Evolutionary conservation across 2,329 filamentous ascomycete genomes (phyloP).

Genomic region (Bisporella sp.): DNA sequence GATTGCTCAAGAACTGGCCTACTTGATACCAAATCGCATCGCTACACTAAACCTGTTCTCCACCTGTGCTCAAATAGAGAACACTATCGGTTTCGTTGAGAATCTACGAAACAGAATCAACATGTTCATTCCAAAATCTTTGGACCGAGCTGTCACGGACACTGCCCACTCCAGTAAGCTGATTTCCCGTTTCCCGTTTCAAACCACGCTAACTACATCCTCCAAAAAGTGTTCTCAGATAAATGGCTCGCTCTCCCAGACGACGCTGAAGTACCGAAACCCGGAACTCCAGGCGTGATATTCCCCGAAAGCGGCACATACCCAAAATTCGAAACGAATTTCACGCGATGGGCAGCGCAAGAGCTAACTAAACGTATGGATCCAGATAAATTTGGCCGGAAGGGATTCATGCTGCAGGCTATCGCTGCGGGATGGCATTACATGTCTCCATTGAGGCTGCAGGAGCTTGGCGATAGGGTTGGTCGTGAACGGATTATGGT

Average conservation of each 20-base stretch:
- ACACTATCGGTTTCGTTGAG: slow-evolving; percentile 54
- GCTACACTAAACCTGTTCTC: slow-evolving; percentile 51
- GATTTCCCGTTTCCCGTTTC: slow-evolving; percentile 2
- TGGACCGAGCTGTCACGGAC: slow-evolving; percentile 59
- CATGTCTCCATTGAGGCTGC: slow-evolving; percentile 63
- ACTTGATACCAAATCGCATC: slow-evolving; percentile 44
- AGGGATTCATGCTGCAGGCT: slow-evolving; percentile 70
- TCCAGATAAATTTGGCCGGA: slow-evolving; percentile 50
- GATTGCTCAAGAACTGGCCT: slow-evolving; percentile 78
- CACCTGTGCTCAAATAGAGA: slow-evolving; percentile 54
- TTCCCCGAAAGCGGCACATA: slow-evolving; percentile 33
- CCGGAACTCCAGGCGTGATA: background rate
- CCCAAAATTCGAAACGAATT: slow-evolving; percentile 63
- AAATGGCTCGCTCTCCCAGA: background rate
- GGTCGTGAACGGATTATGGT: slow-evolving; percentile 70
- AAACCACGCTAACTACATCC: slow-evolving; percentile 33
- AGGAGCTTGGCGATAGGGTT: slow-evolving; percentile 57
- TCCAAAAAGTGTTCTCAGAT: slow-evolving; percentile 19
- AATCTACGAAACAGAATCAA: slow-evolving; percentile 52
- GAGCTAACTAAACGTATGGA: slow-evolving; percentile 67
- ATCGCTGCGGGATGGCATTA: slow-evolving; percentile 74
- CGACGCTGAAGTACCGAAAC: background rate
- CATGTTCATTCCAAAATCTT: slow-evolving; percentile 61
- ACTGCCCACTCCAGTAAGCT: slow-evolving; percentile 40
- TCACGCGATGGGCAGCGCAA: slow-evolving; percentile 73